These are phyloP conservation scores for Corylus avellana DNA, from an alignment of 306 rosid genomes.

Conservation along the genomic window DNA sequence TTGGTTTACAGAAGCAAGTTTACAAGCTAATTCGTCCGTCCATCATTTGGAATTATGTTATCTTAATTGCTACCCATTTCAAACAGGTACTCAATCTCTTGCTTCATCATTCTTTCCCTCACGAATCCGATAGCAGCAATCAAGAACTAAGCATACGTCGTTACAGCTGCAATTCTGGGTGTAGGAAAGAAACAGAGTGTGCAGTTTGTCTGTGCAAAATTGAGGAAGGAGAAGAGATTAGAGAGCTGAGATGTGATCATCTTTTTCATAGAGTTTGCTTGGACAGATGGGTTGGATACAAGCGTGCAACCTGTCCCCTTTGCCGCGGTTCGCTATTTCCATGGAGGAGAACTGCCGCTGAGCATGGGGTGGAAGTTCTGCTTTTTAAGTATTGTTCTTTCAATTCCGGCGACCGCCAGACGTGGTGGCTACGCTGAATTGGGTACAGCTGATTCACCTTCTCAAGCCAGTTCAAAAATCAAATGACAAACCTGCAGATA, in stretches of 20 bases:
- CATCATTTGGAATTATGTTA: slow-evolving; percentile 24
- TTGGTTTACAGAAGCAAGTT: background rate
- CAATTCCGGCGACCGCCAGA: background rate
- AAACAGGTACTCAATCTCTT: slow-evolving; percentile 33
- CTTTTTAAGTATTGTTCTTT: slow-evolving; percentile 22
- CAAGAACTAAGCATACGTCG: background rate
- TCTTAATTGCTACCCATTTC: slow-evolving; percentile 14
- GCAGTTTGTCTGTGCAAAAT: slow-evolving; percentile 44
- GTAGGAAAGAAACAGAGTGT: slow-evolving; percentile 31
- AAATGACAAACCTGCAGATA: too few relatives aligned
- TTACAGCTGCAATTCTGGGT: background rate
- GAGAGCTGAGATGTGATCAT: slow-evolving; percentile 45
- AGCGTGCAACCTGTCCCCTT: slow-evolving; percentile 41
- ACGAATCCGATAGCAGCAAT: background rate
- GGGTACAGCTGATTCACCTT: too few relatives aligned
- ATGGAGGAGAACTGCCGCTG: background rate
- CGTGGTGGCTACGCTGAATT: slow-evolving; percentile 53
- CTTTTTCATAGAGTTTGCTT: slow-evolving; percentile 43
- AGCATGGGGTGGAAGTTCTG: slow-evolving; percentile 34
- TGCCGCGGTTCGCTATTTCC: slow-evolving; percentile 42
- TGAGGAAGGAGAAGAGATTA: slow-evolving; percentile 46
- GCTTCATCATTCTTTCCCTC: slow-evolving; percentile 33
- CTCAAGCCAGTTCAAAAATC: too few relatives aligned
- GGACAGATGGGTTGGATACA: slow-evolving; percentile 34
- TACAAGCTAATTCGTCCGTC: background rate